These are phyloP conservation scores for Nevesoporus exiguus DNA, from an alignment of 768 basidiomycete genomes.

Conservation along the genomic window DNA sequence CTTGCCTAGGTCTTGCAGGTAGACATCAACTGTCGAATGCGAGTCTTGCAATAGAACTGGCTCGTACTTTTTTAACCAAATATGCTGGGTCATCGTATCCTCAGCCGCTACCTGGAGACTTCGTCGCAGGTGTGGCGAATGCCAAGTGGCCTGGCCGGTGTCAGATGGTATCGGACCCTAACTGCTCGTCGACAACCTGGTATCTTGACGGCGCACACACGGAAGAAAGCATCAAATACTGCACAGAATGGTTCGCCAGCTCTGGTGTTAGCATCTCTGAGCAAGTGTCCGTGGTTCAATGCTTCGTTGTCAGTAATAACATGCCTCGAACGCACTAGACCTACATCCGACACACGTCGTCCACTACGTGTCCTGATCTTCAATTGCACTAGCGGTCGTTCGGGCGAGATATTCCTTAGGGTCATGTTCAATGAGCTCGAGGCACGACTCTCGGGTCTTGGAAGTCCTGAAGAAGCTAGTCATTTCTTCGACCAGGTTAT, in stretches of 20 bases:
- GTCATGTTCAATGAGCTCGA: constrained; percentile 53
- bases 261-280: constrained; percentile 49
- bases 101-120: constrained; percentile 44
- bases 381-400: constrained; percentile 92
- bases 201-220: constrained; percentile 97
- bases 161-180: constrained; percentile 72
- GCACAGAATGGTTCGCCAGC: constrained; percentile 83
- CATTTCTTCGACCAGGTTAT: constrained; percentile 80
- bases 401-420: constrained; percentile 67
- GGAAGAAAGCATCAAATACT: constrained; percentile 80
- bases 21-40: constrained; percentile 87
- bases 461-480: constrained; percentile 35
- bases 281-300: constrained; percentile 13
- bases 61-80: constrained; percentile 56
- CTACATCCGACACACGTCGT: constrained; percentile 20
- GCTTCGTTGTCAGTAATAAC: constrained; percentile 4
- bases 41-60: constrained; percentile 73
- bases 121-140: constrained; percentile 59
- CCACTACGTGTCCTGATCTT: constrained; percentile 72
- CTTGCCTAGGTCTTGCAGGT: constrained; percentile 70
- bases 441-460: constrained; percentile 42
- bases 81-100: constrained; percentile 17
- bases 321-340: background rate
- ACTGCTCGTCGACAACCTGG: constrained; percentile 60
- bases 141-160: constrained; percentile 95